Conservation (phyloP, 176 grass and related monocot genomes). For the Cenchrus fungigraminus region DNA sequence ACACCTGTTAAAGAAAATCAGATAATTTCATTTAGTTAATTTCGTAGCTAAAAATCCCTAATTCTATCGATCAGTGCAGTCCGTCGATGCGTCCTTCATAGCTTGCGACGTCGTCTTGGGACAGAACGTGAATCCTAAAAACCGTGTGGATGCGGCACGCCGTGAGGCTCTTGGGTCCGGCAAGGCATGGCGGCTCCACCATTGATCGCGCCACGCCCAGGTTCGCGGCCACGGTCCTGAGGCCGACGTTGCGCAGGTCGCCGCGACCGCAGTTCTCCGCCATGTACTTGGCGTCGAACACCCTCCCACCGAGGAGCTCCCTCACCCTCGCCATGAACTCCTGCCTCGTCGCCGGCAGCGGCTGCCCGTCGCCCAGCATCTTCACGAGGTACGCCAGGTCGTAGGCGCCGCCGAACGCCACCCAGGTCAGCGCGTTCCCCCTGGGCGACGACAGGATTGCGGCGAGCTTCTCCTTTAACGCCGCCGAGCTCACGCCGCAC, state of each 20-base stretch:
- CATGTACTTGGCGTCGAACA: constrained; percentile 7
- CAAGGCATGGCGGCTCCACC: background rate
- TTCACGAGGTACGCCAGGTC: background rate
- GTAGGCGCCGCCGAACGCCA: constrained; percentile 1
- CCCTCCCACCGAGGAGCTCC: background rate
- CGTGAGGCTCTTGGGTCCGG: background rate
- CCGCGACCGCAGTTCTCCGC: background rate
- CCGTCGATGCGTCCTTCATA: background rate
- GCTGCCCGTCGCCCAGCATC: background rate
- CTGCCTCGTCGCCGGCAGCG: background rate
- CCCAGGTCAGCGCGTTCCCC: background rate
- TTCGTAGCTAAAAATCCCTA: background rate
- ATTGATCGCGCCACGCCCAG: background rate
- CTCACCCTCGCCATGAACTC: background rate
- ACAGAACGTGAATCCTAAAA: background rate
- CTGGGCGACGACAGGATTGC: background rate
- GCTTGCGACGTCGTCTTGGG: background rate
- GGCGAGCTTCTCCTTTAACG: background rate
- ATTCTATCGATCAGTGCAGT: background rate
- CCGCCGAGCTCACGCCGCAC: background rate
- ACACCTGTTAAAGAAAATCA: too few species aligned
- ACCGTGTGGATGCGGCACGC: background rate
- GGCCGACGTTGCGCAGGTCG: background rate
- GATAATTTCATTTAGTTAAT: too few species aligned
- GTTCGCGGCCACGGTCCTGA: background rate